These are phyloP conservation scores for Hypocreales sp. DNA, from an alignment of 2,329 filamentous ascomycete species.

Conservation along the genomic window DNA sequence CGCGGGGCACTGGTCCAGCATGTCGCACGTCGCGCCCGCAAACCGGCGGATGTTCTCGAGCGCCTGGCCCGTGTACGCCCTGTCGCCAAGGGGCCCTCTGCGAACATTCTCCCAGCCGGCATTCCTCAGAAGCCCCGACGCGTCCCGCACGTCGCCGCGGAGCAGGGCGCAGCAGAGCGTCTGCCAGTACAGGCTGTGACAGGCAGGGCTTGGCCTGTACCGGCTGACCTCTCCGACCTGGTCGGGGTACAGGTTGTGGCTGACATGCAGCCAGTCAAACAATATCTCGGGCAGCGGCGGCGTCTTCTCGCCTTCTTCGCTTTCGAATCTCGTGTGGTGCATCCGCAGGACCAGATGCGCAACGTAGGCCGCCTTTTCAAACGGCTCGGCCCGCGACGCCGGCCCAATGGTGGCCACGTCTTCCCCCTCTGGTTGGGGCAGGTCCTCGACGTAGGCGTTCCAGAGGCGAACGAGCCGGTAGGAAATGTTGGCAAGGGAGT, in stretches of 20 bases:
- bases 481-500: constrained; percentile 37
- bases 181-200: constrained; percentile 73
- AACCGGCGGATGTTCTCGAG: constrained; percentile 66
- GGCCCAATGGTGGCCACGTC: constrained; percentile 49
- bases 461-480: constrained; percentile 37
- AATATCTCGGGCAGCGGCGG: constrained; percentile 60
- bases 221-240: constrained; percentile 51
- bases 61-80: constrained; percentile 58
- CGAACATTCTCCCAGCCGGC: constrained; percentile 69
- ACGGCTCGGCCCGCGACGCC: constrained; percentile 41
- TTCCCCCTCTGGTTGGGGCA: constrained; percentile 33
- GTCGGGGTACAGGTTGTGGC: constrained; percentile 57
- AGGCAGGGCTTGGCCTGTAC: constrained; percentile 56
- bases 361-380: constrained; percentile 67
- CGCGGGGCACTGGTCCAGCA: constrained; percentile 61
- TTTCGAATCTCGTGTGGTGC: constrained; percentile 46
- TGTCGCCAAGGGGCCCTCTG: constrained; percentile 47
- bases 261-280: constrained; percentile 65
- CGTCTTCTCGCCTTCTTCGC: constrained; percentile 19
- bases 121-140: constrained; percentile 51
- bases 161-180: constrained; percentile 59
- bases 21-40: constrained; percentile 48
- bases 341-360: constrained; percentile 63
- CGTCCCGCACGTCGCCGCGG: constrained; percentile 56
- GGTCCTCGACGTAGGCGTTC: constrained; percentile 34